Evolutionary conservation across 805 yeast genomes (phyloP).

Genomic region (Starmerella sirachaensis): DNA sequence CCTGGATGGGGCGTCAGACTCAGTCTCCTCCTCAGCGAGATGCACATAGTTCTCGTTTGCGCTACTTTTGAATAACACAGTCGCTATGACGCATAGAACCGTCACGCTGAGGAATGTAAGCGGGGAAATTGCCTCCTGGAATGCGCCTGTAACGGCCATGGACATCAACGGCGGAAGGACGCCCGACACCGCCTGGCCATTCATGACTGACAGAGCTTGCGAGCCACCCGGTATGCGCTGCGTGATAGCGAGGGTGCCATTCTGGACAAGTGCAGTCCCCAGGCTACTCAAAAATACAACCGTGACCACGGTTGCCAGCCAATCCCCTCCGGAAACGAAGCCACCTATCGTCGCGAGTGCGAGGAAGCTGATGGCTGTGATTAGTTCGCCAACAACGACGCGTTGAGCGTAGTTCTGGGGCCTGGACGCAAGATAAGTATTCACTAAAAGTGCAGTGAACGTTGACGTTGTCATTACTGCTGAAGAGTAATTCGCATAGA

Average conservation of each 20-base stretch:
- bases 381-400: conserved; percentile 45
- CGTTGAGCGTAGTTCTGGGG: conserved; percentile 53
- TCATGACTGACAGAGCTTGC: conserved; percentile 55
- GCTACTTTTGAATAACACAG: conserved; percentile 9
- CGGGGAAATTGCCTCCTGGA: conserved; percentile 40
- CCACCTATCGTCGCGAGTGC: conserved; percentile 36
- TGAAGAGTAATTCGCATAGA: conserved; percentile 51
- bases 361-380: conserved; percentile 48
- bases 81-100: conserved; percentile 11
- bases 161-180: conserved; percentile 72
- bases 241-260: conserved; percentile 81
- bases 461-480: conserved; percentile 86
- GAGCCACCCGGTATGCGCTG: conserved; percentile 33
- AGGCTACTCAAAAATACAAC: conserved; percentile 54
- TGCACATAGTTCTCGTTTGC: conserved; percentile 10
- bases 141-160: conserved; percentile 39
- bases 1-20: conserved; percentile 2
- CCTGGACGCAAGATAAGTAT: conserved; percentile 49
- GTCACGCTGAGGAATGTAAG: conserved; percentile 27
- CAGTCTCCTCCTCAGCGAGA: conserved; percentile 13
- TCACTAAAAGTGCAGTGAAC: conserved; percentile 47
- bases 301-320: conserved; percentile 37
- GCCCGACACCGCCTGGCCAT: conserved; percentile 92
- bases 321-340: conserved; percentile 4
- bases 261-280: conserved; percentile 76